Conservation (phyloP, 352 stramenopile species). For the Pythium pyrilobum region DNA sequence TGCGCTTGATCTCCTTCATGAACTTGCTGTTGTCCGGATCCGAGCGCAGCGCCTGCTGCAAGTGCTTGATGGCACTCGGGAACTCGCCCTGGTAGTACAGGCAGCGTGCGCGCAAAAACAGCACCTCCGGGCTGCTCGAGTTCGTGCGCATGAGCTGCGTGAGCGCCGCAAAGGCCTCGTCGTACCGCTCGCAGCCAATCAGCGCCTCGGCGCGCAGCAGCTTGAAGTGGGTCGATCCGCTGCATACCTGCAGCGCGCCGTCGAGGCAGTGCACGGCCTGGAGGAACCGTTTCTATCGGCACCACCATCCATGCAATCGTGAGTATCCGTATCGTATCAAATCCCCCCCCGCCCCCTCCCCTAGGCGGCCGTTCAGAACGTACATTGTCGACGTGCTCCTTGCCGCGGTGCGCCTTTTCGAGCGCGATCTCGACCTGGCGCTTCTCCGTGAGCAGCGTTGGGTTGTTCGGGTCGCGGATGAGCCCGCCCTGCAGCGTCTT, state of each 20-base stretch:
- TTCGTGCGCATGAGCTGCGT: slow-evolving; percentile 84
- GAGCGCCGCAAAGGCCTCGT: slow-evolving; percentile 76
- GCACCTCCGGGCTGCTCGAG: slow-evolving; percentile 73
- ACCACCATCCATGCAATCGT: no score
- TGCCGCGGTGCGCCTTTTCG: slow-evolving; percentile 70
- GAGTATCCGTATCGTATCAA: no score
- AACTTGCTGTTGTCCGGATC: slow-evolving; percentile 89
- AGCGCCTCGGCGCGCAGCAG: slow-evolving; percentile 62
- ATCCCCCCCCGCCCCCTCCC: no score
- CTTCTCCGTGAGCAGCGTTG: slow-evolving; percentile 68
- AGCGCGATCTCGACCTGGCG: slow-evolving; percentile 75
- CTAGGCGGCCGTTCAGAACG: background rate
- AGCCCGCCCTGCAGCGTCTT: slow-evolving; percentile 76
- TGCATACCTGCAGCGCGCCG: slow-evolving; percentile 60
- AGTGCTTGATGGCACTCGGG: slow-evolving; percentile 90
- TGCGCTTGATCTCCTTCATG: slow-evolving; percentile 86
- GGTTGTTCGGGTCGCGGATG: slow-evolving; percentile 75
- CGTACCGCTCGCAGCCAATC: slow-evolving; percentile 73
- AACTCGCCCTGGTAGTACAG: slow-evolving; percentile 93
- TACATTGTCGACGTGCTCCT: slow-evolving; percentile 64
- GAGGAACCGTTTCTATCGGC: slow-evolving; percentile 47
- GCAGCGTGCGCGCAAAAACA: slow-evolving; percentile 84
- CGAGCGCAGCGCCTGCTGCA: slow-evolving; percentile 85
- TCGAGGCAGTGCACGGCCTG: slow-evolving; percentile 74
- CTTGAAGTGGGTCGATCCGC: slow-evolving; percentile 66